Evolutionary conservation across 2,329 filamentous ascomycete genomes (phyloP), one percentile per base, ranked within the genome.

Genomic region (Chaetothyriales sp.): DNA sequence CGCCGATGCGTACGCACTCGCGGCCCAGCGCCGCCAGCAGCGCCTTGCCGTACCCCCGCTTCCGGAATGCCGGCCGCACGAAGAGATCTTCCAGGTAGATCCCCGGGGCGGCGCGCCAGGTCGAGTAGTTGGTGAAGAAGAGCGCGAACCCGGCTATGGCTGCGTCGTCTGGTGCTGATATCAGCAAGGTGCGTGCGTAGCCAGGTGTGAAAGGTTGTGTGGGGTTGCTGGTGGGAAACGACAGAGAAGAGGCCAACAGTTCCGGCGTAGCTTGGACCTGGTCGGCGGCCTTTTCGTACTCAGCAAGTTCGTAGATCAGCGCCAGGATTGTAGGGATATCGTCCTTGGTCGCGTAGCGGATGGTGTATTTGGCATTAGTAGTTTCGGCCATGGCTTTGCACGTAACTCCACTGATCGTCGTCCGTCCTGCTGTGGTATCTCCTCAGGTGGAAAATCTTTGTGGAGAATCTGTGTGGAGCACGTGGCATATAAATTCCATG

Each of bases 31-130:
- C 78, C 54, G 77, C 77, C 47, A 96, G 72, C 63, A 96, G 66
- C 60, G 74, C 71, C 67, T 82, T 84, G 42, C 89, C 90, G 63
- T 90, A 94, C 0, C 89, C 89, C 54, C 78, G 78, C 32, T 81
- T 81, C 3, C 92, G 74, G 60, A 84, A 80, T 44, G 71, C 70
- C 1, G 80, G 75, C 59, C 80, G 75, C 43, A 98, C 86, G 62
- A 83, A 95, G n/a, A 96, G 72, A 63, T 96, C 90, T 66, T 96
- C 90, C 39, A 96, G 80, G 66, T 93, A 95, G 62, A 98, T 84
- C 2, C 90, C 90, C 0, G 89, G 80, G 45, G 78, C 78, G n/a
- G 84, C 79, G 7, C 84, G 79, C 92, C 92, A 96, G 0, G 90
- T 95, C 63, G 82, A 87, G 70, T 95, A 96, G 69, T 90, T 96